These are phyloP conservation scores for Brachypodium distachyon DNA, from an alignment of 202 grass and related monocot genomes.

Conservation along the genomic window DNA sequence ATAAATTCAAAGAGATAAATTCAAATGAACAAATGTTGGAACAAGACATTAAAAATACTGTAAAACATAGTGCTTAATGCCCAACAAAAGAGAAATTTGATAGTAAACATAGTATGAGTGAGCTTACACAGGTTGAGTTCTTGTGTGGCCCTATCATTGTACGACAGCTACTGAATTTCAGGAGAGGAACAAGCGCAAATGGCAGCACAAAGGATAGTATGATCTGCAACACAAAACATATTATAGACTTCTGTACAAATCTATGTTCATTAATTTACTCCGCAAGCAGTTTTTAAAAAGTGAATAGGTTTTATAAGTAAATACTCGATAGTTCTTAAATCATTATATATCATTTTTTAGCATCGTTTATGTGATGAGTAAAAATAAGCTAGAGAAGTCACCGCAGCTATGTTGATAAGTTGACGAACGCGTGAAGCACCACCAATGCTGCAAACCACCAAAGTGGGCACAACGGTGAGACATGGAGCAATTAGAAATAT, in stretches of 20 bases:
- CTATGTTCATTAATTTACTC: background rate
- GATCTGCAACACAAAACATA: conserved; percentile 33
- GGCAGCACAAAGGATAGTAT: conserved; percentile 60
- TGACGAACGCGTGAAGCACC: conserved; percentile 32
- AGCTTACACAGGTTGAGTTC: conserved; percentile 52
- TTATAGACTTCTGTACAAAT: background rate
- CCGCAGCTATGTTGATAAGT: conserved; percentile 73
- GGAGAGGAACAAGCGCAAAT: conserved; percentile 56
- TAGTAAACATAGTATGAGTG: background rate
- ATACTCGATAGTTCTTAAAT: too few relatives aligned
- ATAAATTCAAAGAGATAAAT: background rate
- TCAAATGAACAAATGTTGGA: background rate
- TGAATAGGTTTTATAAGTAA: background rate
- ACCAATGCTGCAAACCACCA: conserved; percentile 45
- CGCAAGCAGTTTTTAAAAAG: background rate
- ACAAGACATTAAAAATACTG: background rate
- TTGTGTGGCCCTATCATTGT: conserved; percentile 39
- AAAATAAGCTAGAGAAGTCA: conserved; percentile 8
- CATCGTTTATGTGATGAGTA: background rate
- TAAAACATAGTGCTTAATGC: background rate
- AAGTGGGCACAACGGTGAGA: conserved; percentile 55
- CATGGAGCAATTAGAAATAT: conserved; percentile 53
- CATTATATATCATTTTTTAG: too few relatives aligned
- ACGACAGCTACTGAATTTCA: conserved; percentile 62
- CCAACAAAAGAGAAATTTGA: background rate